These are phyloP conservation scores for Paracoccidioides lutzii DNA, from an alignment of 2,329 filamentous ascomycete genomes.

Conservation along the genomic window DNA sequence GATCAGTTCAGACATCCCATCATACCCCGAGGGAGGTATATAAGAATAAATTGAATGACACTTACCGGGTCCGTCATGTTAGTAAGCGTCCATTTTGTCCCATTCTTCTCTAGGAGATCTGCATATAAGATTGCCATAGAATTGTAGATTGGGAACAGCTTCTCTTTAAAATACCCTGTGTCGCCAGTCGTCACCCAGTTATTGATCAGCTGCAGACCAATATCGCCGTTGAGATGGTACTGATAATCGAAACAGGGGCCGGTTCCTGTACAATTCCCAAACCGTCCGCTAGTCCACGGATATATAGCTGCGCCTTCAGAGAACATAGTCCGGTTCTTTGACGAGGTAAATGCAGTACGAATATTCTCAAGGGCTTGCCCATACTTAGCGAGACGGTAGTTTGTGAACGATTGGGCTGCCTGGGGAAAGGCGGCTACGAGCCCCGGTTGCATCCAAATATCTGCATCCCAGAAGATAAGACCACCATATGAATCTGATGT, in stretches of 20 bases:
- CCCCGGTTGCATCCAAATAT: slow-evolving; percentile 57
- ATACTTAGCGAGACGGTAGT: slow-evolving; percentile 49
- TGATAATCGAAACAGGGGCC: slow-evolving; percentile 58
- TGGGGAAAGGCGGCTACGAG: slow-evolving; percentile 51
- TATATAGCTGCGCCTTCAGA: slow-evolving; percentile 48
- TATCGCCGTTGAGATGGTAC: slow-evolving; percentile 60
- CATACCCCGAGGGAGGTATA: not conserved
- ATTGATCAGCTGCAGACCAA: slow-evolving; percentile 49
- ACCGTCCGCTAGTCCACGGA: slow-evolving; percentile 55
- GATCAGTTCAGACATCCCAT: not conserved
- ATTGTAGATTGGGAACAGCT: slow-evolving; percentile 51
- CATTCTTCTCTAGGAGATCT: slow-evolving; percentile 48
- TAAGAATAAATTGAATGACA: slow-evolving; percentile 3
- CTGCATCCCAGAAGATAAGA: slow-evolving; percentile 52
- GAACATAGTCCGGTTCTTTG: slow-evolving; percentile 47
- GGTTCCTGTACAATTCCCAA: slow-evolving; percentile 54
- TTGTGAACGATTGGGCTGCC: slow-evolving; percentile 49
- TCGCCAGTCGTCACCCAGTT: slow-evolving; percentile 50
- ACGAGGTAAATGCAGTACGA: slow-evolving; percentile 41
- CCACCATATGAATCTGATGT: slow-evolving; percentile 56
- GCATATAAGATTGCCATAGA: slow-evolving; percentile 50
- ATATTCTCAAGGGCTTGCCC: slow-evolving; percentile 49
- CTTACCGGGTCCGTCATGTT: slow-evolving; percentile 60
- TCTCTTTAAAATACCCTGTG: slow-evolving; percentile 40
- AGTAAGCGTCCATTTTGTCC: slow-evolving; percentile 39